A percentile compares a stretch with the other conserved stretches of the same genome.
phyloP scores from a whole-genome alignment of 208 protist species.

The Naegleria gruberi region DNA sequence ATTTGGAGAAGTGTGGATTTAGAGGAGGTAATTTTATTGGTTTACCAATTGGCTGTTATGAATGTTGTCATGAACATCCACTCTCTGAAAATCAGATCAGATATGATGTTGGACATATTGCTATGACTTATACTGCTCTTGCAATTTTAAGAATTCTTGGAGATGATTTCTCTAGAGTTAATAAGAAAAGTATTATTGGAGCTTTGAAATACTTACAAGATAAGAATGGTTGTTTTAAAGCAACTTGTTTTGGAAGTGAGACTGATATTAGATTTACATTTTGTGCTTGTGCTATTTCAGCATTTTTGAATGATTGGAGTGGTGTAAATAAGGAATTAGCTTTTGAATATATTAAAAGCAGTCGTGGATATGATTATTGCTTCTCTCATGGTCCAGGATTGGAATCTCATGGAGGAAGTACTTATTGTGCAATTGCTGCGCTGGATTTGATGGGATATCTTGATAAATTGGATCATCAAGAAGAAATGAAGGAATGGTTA shows the following conservation, averaged over 20 bases:
- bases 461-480: conserved; percentile 6
- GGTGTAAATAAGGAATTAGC: conserved; percentile 42
- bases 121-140: conserved; percentile 60
- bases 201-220: conserved; percentile 38
- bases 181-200: conserved; percentile 38
- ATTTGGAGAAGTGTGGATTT: conserved; percentile 35
- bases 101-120: conserved; percentile 30
- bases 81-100: neutral
- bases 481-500: conserved; percentile 30
- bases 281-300: conserved; percentile 48
- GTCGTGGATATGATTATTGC: conserved; percentile 46
- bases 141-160: conserved; percentile 48
- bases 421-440: conserved; percentile 58
- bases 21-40: conserved; percentile 7
- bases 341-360: conserved; percentile 39
- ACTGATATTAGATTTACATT: conserved; percentile 56
- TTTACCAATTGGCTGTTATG: neutral
- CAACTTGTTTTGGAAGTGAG: conserved; percentile 25
- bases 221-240: conserved; percentile 38
- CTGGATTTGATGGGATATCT: conserved; percentile 44
- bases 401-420: conserved; percentile 47
- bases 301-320: conserved; percentile 52
- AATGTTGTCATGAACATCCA: neutral
- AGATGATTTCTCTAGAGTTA: conserved; percentile 50
- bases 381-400: conserved; percentile 46